These are phyloP conservation scores for Pneumocystis jirovecii DNA, from an alignment of 1,139 yeast genomes.

Conservation along the genomic window DNA sequence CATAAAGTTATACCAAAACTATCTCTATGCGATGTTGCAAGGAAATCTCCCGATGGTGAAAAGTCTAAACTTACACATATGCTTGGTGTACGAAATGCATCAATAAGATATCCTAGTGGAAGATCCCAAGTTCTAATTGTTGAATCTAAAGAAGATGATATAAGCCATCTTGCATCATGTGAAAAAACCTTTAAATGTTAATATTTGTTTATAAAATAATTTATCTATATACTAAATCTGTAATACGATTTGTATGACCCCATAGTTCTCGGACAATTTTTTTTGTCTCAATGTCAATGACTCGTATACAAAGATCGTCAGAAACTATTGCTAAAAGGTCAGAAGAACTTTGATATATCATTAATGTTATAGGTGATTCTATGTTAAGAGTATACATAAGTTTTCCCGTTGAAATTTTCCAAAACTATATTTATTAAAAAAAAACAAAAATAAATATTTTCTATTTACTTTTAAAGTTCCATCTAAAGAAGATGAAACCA, in stretches of 20 bases:
- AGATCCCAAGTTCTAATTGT: conserved; percentile 95
- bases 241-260: conserved; percentile 84
- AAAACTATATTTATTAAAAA: conserved; percentile 29
- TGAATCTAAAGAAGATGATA: conserved; percentile 68
- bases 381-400: conserved; percentile 53
- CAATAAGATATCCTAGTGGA: conserved; percentile 94
- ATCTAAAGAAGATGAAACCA: conserved; percentile 81
- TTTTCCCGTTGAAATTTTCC: conserved; percentile 63
- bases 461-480: conserved; percentile 48
- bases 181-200: conserved; percentile 39
- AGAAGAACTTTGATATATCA: conserved; percentile 66
- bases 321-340: conserved; percentile 74
- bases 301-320: conserved; percentile 73
- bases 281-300: conserved; percentile 69
- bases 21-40: conserved; percentile 85
- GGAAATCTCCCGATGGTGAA: conserved; percentile 77
- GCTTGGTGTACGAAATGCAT: conserved; percentile 64
- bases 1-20: conserved; percentile 85
- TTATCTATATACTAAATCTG: conserved; percentile 39
- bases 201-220: not conserved
- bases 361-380: conserved; percentile 60
- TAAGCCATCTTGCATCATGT: conserved; percentile 92
- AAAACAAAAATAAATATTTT: not conserved
- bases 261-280: conserved; percentile 71
- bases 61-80: conserved; percentile 70